Base-by-base conservation (phyloP, 768 basidiomycete genomes). In the Boletus rufocinnamomeus region DNA sequence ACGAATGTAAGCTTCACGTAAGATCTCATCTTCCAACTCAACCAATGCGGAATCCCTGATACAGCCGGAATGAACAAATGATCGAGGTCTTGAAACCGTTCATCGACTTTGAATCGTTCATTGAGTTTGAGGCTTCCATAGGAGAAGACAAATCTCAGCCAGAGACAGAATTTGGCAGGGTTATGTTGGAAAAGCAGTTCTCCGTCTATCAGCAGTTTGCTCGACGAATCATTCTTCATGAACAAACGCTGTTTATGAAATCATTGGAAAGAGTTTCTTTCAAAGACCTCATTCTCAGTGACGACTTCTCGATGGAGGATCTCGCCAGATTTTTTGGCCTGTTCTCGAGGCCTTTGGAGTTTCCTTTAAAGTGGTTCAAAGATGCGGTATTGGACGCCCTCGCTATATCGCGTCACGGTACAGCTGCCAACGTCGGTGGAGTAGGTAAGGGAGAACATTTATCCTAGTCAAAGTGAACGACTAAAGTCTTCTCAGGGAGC, bases 191-290 rank as follows among this genome's bases (percentile, higher is more conserved):
- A 37, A 48, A 38, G 2, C 43, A 27, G 2, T 58, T 56, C 34
- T 49, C 56, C 13, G 16, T 58, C 19, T 43, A 51, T 17, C 62
- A 58, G 17, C 75, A 74, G 28, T 74, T 67, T 52, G 52, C 58
- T 35, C 67, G 74, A 7, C 64, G 74, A 0, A 65, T 74, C 28
- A 61, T 74, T 43, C 70, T 72, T 27, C 61, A 75, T 23, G 56
- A 75, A 13, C 68, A 67, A 1, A 56, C 37, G 13, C 63, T 75
- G 3, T 71, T 68, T 34, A 56, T 66, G 61, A 71, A 69, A 47
- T 57, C 72, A 4, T n/a, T 67, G 27, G 65, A 66, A 16, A 74
- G 64, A 40, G 74, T 72, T 3, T 75, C 73, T 16, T 64, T 75
- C 51, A 65, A 65, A 47, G 73, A 75, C 49, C 51, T 75, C n/a